These are phyloP conservation scores for Pseudogymnoascus sp. DNA, from an alignment of 2,329 filamentous ascomycete genomes.

Conservation along the genomic window DNA sequence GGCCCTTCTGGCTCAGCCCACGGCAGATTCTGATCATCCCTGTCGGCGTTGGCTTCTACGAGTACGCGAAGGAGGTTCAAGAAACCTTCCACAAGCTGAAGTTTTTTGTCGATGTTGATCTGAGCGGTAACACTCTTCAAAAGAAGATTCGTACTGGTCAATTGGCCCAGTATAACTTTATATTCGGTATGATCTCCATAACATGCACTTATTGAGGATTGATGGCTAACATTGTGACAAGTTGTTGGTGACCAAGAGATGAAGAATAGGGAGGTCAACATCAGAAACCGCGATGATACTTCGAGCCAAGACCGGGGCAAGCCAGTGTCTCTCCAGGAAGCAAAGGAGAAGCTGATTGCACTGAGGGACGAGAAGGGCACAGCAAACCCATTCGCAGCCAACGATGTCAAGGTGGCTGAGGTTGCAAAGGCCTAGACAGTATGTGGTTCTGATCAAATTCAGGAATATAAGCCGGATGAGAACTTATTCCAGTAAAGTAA, in stretches of 20 bases:
- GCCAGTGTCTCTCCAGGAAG: slow-evolving; percentile 47
- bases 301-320: slow-evolving; percentile 53
- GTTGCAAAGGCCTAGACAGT: background rate
- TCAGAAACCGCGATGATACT: slow-evolving; percentile 55
- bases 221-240: slow-evolving; percentile 19
- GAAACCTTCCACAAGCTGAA: slow-evolving; percentile 55
- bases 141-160: slow-evolving; percentile 85
- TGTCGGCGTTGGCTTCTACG: slow-evolving; percentile 61
- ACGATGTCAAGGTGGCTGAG: background rate
- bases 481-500: background rate
- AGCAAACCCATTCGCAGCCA: slow-evolving; percentile 30
- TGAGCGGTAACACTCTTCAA: slow-evolving; percentile 71
- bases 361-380: slow-evolving; percentile 39
- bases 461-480: background rate
- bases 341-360: slow-evolving; percentile 44
- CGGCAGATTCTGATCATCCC: slow-evolving; percentile 73
- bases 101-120: slow-evolving; percentile 63
- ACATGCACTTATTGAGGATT: background rate
- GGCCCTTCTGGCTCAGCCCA: slow-evolving; percentile 85
- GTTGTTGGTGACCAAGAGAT: slow-evolving; percentile 56
- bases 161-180: slow-evolving; percentile 74
- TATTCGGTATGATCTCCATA: slow-evolving; percentile 48
- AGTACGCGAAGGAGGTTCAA: slow-evolving; percentile 69
- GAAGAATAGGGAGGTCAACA: slow-evolving; percentile 51
- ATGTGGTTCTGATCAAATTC: background rate